Evolutionary conservation across 495 filamentous ascomycete genomes (phyloP).

Genomic region (Penicillium diatomitis): DNA sequence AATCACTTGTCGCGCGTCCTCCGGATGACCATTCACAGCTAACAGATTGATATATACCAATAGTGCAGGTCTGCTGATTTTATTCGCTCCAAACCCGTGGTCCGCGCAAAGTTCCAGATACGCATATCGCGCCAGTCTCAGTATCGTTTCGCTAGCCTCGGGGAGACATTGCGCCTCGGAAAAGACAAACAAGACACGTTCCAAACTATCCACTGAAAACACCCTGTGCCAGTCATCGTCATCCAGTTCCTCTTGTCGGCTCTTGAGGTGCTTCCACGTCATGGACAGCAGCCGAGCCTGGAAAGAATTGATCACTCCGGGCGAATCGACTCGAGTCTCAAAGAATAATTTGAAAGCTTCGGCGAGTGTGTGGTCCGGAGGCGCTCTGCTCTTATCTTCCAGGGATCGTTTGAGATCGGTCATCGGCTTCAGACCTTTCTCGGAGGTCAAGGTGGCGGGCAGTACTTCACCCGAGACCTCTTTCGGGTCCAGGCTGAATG

Average conservation of each 20-base stretch:
- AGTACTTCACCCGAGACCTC: slow-evolving; percentile 9
- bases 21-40: slow-evolving; percentile 47
- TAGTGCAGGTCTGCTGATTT: slow-evolving; percentile 34
- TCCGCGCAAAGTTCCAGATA: slow-evolving; percentile 43
- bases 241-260: slow-evolving; percentile 27
- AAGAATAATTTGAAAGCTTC: slow-evolving; percentile 60
- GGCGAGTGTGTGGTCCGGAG: slow-evolving; percentile 47
- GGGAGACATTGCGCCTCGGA: slow-evolving; percentile 28
- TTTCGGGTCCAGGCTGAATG: slow-evolving; percentile 18
- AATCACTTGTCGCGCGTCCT: slow-evolving; percentile 46
- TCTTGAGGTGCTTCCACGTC: slow-evolving; percentile 51
- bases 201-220: slow-evolving; percentile 44
- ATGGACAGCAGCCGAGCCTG: slow-evolving; percentile 50
- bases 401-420: slow-evolving; percentile 31
- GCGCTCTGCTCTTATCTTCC: slow-evolving; percentile 39
- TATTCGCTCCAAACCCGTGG: slow-evolving; percentile 27
- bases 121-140: slow-evolving; percentile 46
- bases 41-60: slow-evolving; percentile 45
- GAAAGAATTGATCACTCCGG: slow-evolving; percentile 49
- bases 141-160: slow-evolving; percentile 23
- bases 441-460: slow-evolving; percentile 25
- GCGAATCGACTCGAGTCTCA: slow-evolving; percentile 36
- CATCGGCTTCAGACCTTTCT: slow-evolving; percentile 36
- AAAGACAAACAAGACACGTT: slow-evolving; percentile 32
- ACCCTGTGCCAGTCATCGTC: slow-evolving; percentile 27